Conservation (phyloP, 2,329 filamentous ascomycete genomes). For the Claviceps humidiphila region DNA sequence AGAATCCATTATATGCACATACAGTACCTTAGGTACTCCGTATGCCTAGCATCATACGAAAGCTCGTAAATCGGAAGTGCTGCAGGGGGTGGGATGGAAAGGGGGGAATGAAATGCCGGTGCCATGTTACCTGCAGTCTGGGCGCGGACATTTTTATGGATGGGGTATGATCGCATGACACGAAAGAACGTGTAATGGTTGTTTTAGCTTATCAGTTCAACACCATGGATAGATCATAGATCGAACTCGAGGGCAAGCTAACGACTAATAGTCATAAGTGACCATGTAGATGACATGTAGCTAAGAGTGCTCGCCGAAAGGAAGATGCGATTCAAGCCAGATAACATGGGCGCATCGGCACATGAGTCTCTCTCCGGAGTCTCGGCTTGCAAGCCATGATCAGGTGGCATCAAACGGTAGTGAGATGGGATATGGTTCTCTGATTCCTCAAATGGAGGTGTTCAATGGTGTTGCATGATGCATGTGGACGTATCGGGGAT, state of each 20-base stretch:
- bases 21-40: too few species aligned
- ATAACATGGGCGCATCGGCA: slow-evolving; percentile 3
- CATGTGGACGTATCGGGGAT: too few species aligned
- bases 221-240: background rate
- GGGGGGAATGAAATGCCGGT: background rate
- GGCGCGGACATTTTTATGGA: background rate
- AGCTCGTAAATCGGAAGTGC: background rate
- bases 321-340: slow-evolving; percentile 1
- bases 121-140: background rate
- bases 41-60: background rate
- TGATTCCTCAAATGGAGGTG: too few species aligned
- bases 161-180: background rate
- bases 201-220: background rate
- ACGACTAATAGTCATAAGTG: too few species aligned
- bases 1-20: too few species aligned
- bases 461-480: too few species aligned
- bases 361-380: background rate
- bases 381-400: background rate
- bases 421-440: background rate
- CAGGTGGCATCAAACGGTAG: background rate
- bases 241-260: background rate
- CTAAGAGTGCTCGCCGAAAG: background rate
- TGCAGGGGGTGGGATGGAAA: background rate
- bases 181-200: background rate
- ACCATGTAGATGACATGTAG: background rate